Evolutionary conservation across 2,329 filamentous ascomycete genomes (phyloP).

Genomic region (Penicillium verrucosum): DNA sequence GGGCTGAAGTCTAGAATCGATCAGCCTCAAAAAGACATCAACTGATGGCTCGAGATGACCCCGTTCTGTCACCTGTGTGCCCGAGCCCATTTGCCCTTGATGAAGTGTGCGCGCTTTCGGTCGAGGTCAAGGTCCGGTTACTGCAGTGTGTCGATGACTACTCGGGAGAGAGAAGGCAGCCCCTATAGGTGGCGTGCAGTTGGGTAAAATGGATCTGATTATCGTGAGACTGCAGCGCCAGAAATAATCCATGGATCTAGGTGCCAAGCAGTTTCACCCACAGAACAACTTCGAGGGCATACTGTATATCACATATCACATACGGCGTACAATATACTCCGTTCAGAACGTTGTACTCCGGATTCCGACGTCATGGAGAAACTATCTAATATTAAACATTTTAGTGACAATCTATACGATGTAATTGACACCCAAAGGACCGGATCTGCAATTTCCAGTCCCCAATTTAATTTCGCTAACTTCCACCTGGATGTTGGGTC

Average conservation of each 20-base stretch:
- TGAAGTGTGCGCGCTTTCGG: not conserved
- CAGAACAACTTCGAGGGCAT: not conserved
- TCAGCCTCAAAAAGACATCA: constrained; percentile 7
- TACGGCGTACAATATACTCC: not conserved
- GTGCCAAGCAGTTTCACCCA: not conserved
- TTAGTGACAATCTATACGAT: not conserved
- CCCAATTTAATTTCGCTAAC: not conserved
- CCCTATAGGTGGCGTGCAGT: constrained; percentile 2
- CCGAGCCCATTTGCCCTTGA: not conserved
- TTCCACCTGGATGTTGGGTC: not conserved
- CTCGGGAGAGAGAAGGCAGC: not conserved
- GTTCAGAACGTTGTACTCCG: not conserved
- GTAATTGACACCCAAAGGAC: not conserved
- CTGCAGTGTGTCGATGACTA: not conserved
- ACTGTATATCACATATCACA: not conserved
- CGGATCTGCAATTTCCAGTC: not conserved
- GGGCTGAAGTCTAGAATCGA: constrained; percentile 6
- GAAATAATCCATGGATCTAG: constrained; percentile 5
- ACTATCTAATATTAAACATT: not conserved
- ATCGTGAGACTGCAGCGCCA: not conserved
- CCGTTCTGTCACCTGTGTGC: constrained; percentile 2
- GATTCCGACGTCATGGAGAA: not conserved
- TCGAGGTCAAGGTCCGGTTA: not conserved
- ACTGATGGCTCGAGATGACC: constrained; percentile 7
- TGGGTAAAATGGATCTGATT: not conserved